Evolutionary conservation across 75 land plant species (phyloP).

Genomic region (Isoetes taiwanensis): DNA sequence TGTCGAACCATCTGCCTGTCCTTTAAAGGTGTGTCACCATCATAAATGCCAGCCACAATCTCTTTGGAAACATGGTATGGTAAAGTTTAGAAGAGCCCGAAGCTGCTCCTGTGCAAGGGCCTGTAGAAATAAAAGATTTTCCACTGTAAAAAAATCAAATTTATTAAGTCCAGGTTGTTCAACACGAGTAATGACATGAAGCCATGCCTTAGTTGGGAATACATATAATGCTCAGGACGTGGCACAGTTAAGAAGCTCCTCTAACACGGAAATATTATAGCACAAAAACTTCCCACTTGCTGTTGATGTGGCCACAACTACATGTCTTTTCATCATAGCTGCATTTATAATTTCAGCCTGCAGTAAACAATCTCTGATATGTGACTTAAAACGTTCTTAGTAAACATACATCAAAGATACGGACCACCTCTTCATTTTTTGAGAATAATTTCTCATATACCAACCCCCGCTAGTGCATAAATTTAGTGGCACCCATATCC

Average conservation of each 20-base stretch:
- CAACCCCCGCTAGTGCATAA: no score
- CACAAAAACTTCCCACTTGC: slow-evolving; percentile 98
- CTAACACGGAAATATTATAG: slow-evolving; percentile 88
- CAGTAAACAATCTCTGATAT: no score
- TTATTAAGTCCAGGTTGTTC: no score
- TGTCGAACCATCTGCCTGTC: slow-evolving; percentile 53
- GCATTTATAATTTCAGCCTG: slow-evolving; percentile 71
- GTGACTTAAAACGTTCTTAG: no score
- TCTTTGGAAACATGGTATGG: no score
- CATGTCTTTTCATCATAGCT: slow-evolving; percentile 44
- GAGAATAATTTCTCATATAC: no score
- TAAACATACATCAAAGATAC: no score
- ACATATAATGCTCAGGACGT: slow-evolving; percentile 81
- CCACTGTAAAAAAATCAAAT: no score
- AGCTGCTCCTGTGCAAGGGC: slow-evolving; percentile 98
- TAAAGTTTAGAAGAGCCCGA: slow-evolving; percentile 46
- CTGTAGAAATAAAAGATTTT: slow-evolving; percentile 41
- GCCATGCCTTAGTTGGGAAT: slow-evolving; percentile 96
- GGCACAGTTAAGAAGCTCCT: slow-evolving; percentile 31
- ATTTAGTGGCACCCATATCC: no score
- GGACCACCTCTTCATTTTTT: no score
- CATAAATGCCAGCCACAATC: slow-evolving; percentile 89
- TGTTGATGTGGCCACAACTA: slow-evolving; percentile 83
- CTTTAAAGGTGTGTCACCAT: slow-evolving; percentile 76
- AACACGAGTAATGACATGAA: no score